Evolutionary conservation across 2,329 filamentous ascomycete genomes (phyloP).

Genomic region (Pestalotiopsis sp.): DNA sequence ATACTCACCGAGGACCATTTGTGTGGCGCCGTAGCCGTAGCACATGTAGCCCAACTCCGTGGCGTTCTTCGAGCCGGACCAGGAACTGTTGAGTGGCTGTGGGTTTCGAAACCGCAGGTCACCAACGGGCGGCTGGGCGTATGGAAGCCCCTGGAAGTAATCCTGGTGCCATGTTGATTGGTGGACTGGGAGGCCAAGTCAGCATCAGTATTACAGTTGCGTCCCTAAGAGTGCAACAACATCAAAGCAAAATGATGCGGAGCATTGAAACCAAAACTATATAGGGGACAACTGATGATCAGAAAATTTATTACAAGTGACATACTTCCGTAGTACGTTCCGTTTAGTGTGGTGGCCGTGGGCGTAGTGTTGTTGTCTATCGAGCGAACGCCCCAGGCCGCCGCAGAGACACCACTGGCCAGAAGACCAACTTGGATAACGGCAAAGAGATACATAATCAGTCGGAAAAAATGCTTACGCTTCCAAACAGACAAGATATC

Average conservation of each 20-base stretch:
- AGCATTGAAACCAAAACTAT: too few species aligned
- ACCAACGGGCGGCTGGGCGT: slow-evolving; percentile 37
- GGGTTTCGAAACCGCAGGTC: slow-evolving; percentile 37
- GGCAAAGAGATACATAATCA: too few species aligned
- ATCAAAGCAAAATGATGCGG: too few species aligned
- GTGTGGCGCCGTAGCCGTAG: slow-evolving; percentile 23
- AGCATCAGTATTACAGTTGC: too few species aligned
- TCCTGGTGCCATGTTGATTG: slow-evolving; percentile 34
- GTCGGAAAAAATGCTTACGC: too few species aligned
- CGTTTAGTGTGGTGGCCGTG: slow-evolving; percentile 27
- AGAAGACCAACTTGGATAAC: too few species aligned
- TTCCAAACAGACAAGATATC: too few species aligned
- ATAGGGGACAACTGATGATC: too few species aligned
- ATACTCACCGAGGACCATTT: slow-evolving; percentile 37
- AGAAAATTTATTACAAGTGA: slow-evolving; percentile 14
- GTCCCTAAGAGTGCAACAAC: too few species aligned
- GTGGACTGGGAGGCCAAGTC: too few species aligned
- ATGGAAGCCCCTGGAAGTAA: slow-evolving; percentile 40
- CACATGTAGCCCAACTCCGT: slow-evolving; percentile 29
- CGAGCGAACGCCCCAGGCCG: too few species aligned
- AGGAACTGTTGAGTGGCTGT: slow-evolving; percentile 37
- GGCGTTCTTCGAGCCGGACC: slow-evolving; percentile 36
- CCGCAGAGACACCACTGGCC: too few species aligned
- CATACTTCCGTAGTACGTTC: slow-evolving; percentile 34
- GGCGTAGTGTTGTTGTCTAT: slow-evolving; percentile 5